phyloP scores from a whole-genome alignment of 148 eudicot species.

The Vaccinium darrowii region DNA sequence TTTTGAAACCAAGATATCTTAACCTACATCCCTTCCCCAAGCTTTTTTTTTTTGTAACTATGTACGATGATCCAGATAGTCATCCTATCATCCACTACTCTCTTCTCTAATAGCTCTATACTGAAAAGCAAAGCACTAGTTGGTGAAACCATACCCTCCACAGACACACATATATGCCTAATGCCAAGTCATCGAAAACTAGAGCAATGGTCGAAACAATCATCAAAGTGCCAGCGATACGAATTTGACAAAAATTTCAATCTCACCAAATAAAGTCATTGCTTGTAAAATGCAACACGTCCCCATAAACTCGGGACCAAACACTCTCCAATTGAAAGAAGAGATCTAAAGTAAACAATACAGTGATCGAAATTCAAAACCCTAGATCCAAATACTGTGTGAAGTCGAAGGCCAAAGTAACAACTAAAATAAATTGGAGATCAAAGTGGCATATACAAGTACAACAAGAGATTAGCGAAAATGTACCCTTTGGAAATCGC shows the following conservation, averaged over 20 bases:
- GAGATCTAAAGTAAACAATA: neutral
- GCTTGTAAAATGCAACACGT: neutral
- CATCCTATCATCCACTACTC: neutral
- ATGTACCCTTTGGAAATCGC: constrained; percentile 33
- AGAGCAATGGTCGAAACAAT: neutral
- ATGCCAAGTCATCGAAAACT: neutral
- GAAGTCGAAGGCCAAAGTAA: neutral
- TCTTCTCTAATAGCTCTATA: neutral
- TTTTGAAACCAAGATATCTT: neutral
- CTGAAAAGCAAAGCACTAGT: neutral
- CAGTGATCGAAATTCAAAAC: neutral
- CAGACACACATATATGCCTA: neutral
- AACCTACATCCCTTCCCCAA: neutral
- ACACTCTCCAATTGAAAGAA: neutral
- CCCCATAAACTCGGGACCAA: constrained; percentile 13
- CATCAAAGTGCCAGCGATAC: neutral
- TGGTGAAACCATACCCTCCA: neutral
- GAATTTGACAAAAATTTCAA: neutral
- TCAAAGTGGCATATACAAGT: neutral
- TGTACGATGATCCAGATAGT: neutral
- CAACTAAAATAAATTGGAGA: neutral
- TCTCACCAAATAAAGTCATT: neutral
- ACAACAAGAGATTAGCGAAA: neutral
- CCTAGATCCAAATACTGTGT: constrained; percentile 1
- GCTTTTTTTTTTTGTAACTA: neutral